Conservation (phyloP, 139 green algal species). For the Chlorella sp. region DNA sequence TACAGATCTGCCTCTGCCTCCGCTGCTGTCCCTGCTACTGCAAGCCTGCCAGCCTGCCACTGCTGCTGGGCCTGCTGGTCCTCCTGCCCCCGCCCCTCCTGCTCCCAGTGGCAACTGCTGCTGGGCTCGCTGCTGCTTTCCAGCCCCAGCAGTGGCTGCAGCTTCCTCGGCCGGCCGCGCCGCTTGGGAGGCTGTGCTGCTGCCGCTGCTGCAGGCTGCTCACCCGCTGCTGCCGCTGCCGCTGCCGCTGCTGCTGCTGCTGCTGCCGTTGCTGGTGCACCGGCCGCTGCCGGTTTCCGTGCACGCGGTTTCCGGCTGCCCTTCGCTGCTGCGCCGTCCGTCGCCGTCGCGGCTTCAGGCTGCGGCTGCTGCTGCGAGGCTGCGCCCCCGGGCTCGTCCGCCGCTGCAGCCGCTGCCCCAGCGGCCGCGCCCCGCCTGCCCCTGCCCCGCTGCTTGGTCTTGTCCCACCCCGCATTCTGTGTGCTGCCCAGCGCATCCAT, state of each 20-base stretch:
- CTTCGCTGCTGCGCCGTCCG: not conserved
- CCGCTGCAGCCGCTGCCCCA: not conserved
- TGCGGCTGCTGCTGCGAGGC: not conserved
- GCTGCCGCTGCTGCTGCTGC: not conserved
- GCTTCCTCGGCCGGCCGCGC: conserved; percentile 15
- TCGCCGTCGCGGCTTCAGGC: not conserved
- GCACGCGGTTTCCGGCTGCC: not conserved
- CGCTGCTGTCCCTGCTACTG: too few species aligned
- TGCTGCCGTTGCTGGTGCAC: not conserved
- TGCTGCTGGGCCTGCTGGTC: not conserved
- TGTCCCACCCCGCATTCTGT: conserved; percentile 49
- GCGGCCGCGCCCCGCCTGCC: not conserved
- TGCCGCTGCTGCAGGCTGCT: not conserved
- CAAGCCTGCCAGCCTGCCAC: not conserved
- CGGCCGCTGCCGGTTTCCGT: not conserved
- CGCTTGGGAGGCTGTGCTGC: not conserved
- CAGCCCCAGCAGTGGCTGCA: not conserved
- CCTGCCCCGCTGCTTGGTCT: not conserved
- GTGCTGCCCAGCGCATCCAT: conserved; percentile 43
- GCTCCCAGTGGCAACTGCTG: conserved; percentile 7
- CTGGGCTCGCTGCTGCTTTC: not conserved
- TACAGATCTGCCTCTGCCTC: not conserved
- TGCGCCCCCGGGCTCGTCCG: not conserved
- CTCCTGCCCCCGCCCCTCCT: not conserved
- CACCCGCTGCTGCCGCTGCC: not conserved